phyloP scores from a whole-genome alignment of 345 rosid species.

The thale cress (Arabidopsis thaliana) region TAIR10.1 NC_003076.8:6602001-6602500 shows the following conservation, averaged over 20 bases:
- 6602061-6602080: too few species aligned
- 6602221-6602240: background rate
- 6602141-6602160: too few species aligned
- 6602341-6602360: slow-evolving; percentile 15
- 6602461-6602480: slow-evolving; percentile 9
- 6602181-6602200: background rate
- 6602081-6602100: too few species aligned
- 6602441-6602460: background rate
- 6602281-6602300: slow-evolving; percentile 33
- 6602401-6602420: slow-evolving; percentile 37
- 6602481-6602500: background rate
- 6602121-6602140: too few species aligned
- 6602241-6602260: slow-evolving; percentile 4
- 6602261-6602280: slow-evolving; percentile 16
- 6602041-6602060: too few species aligned
- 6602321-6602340: slow-evolving; percentile 8
- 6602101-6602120: too few species aligned
- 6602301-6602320: slow-evolving; percentile 31
- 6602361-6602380: slow-evolving; percentile 40
- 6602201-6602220: slow-evolving; percentile 12
- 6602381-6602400: slow-evolving; percentile 33
- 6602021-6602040: too few species aligned
- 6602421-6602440: slow-evolving; percentile 18
- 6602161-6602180: background rate
- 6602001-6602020: too few species aligned